Conservation (phyloP, 441 rosid genomes). For the Daphne laureola region DNA sequence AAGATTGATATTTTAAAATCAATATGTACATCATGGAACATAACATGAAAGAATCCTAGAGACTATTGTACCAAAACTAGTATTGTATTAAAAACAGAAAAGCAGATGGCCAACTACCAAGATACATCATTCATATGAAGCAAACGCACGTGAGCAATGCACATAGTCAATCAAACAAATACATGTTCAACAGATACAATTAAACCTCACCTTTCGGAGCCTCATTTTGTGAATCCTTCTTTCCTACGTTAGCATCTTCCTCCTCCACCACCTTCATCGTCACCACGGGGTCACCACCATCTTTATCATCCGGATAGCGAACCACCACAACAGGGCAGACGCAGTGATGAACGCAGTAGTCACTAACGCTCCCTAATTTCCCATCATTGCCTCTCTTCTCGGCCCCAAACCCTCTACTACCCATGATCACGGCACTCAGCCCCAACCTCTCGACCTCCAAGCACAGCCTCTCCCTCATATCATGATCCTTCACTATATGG, state of each 20-base stretch:
- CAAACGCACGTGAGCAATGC: background rate
- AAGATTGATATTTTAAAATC: too few species aligned
- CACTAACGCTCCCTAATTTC: conserved; percentile 77
- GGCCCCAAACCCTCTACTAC: conserved; percentile 84
- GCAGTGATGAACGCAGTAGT: conserved; percentile 83
- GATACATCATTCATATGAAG: background rate
- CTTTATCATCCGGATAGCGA: conserved; percentile 70
- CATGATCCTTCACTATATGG: conserved; percentile 86
- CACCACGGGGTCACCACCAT: conserved; percentile 36
- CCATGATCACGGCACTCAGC: conserved; percentile 79
- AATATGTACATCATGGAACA: too few species aligned
- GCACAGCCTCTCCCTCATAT: conserved; percentile 85
- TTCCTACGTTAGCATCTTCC: conserved; percentile 14
- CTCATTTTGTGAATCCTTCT: conserved; percentile 6
- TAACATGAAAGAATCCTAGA: too few species aligned
- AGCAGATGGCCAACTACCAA: background rate
- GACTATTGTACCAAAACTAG: too few species aligned
- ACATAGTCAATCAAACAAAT: background rate
- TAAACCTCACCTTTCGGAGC: conserved; percentile 31
- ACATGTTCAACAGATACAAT: background rate
- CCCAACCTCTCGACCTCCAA: conserved; percentile 87
- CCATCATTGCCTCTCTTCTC: conserved; percentile 64
- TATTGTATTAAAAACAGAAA: too few species aligned
- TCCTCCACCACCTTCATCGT: conserved; percentile 38
- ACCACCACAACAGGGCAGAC: conserved; percentile 88